Percentiles rank a stretch among this genome's conserved stretches.
These are phyloP conservation scores for Penicillium longicatenatum DNA, from an alignment of 495 filamentous ascomycete species.

Conservation along the genomic window DNA sequence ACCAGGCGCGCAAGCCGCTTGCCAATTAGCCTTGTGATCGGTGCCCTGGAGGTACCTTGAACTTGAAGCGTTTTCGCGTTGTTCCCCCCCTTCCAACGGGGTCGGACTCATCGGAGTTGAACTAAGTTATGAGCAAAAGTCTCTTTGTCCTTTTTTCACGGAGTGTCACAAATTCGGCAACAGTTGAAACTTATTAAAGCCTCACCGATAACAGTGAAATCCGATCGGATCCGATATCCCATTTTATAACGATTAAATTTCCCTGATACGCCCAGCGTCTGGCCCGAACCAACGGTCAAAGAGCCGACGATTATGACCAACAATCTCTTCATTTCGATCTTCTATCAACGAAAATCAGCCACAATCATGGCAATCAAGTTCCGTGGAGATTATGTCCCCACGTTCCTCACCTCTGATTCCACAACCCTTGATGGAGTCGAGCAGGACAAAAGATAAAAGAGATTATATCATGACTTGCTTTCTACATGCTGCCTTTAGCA, in stretches of 20 bases:
- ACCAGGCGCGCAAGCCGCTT: conserved; percentile 47
- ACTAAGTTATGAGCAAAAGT: no score
- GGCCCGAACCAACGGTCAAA: not conserved
- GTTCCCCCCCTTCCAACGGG: not conserved
- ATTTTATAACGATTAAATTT: not conserved
- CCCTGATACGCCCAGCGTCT: not conserved
- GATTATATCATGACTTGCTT: conserved; percentile 13
- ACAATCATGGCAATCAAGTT: not conserved
- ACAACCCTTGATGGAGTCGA: not conserved
- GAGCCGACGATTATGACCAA: not conserved
- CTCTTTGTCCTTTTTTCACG: not conserved
- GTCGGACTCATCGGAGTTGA: no score
- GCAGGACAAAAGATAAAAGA: no score
- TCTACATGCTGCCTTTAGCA: conserved; percentile 11
- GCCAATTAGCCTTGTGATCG: conserved; percentile 12
- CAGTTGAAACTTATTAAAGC: no score
- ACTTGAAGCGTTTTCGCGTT: not conserved
- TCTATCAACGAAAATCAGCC: not conserved
- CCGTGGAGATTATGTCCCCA: not conserved
- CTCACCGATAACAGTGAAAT: not conserved
- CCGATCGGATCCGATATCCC: not conserved
- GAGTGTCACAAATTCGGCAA: not conserved
- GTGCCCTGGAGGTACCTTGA: not conserved
- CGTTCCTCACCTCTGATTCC: not conserved
- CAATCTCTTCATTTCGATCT: not conserved